Conservation (phyloP, 2,329 filamentous ascomycete species). For the Capronia coronata region DNA sequence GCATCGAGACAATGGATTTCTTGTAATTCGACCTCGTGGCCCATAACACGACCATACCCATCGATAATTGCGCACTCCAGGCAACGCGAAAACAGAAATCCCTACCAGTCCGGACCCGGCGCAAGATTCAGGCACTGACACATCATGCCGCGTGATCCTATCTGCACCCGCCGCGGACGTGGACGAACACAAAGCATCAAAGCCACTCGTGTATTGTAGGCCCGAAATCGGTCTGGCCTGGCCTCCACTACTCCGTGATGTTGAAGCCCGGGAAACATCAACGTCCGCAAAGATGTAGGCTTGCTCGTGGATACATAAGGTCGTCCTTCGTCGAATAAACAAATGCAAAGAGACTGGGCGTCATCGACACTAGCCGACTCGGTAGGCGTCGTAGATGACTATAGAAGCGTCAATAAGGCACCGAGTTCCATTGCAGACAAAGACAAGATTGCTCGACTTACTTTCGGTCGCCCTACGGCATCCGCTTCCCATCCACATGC, state of each 20-base stretch:
- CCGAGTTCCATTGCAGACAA: not conserved
- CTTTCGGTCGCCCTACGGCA: slow-evolving; percentile 43
- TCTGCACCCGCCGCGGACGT: not conserved
- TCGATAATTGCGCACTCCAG: not conserved
- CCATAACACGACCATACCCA: no score
- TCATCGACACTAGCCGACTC: slow-evolving; percentile 17
- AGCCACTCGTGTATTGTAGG: not conserved
- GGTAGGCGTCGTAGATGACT: slow-evolving; percentile 29
- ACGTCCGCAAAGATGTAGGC: not conserved
- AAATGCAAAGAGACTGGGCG: not conserved
- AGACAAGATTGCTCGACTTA: slow-evolving; percentile 26
- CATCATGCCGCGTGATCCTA: not conserved
- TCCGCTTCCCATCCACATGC: slow-evolving; percentile 47
- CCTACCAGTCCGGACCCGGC: not conserved
- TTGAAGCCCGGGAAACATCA: not conserved
- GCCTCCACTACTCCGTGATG: not conserved
- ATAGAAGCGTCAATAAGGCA: not conserved
- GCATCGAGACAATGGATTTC: no score
- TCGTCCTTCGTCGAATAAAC: not conserved
- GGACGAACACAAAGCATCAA: not conserved
- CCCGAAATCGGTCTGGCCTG: not conserved
- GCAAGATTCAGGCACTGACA: not conserved
- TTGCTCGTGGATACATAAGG: not conserved
- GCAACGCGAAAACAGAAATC: not conserved
- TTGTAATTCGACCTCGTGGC: not conserved